These are phyloP conservation scores for Spizellomyces sp. DNA, from an alignment of 192 early-diverging fungal genomes.

Conservation along the genomic window DNA sequence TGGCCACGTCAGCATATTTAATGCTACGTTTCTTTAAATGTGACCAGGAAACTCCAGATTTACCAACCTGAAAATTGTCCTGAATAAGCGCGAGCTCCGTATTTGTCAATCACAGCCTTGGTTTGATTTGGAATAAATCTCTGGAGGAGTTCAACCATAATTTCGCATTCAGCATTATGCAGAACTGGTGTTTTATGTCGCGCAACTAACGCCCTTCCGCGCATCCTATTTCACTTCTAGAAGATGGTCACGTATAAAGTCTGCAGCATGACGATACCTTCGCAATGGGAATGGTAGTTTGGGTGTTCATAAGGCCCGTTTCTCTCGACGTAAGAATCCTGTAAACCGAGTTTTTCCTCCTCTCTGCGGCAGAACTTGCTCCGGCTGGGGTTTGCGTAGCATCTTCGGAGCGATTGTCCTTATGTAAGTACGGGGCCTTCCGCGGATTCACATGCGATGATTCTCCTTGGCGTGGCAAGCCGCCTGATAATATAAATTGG, in stretches of 20 bases:
- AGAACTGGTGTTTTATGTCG: background rate
- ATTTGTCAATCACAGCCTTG: slow-evolving; percentile 32
- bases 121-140: slow-evolving; percentile 18
- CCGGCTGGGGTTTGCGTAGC: no score
- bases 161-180: background rate
- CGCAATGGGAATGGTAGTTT: slow-evolving; percentile 21
- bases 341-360: background rate
- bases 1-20: background rate
- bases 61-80: slow-evolving; percentile 52
- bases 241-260: no score
- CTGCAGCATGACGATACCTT: slow-evolving; percentile 10
- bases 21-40: background rate
- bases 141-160: background rate
- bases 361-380: no score
- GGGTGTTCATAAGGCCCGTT: slow-evolving; percentile 21
- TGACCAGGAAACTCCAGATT: slow-evolving; percentile 39
- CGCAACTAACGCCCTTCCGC: background rate
- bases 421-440: background rate
- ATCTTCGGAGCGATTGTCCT: no score
- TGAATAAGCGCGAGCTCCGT: slow-evolving; percentile 46
- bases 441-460: background rate
- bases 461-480: background rate
- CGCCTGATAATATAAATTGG: background rate
- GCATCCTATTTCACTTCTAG: no score
- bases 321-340: background rate